Evolutionary conservation across 2,329 filamentous ascomycete species (phyloP).

Genomic region (Venturia pyrina): DNA sequence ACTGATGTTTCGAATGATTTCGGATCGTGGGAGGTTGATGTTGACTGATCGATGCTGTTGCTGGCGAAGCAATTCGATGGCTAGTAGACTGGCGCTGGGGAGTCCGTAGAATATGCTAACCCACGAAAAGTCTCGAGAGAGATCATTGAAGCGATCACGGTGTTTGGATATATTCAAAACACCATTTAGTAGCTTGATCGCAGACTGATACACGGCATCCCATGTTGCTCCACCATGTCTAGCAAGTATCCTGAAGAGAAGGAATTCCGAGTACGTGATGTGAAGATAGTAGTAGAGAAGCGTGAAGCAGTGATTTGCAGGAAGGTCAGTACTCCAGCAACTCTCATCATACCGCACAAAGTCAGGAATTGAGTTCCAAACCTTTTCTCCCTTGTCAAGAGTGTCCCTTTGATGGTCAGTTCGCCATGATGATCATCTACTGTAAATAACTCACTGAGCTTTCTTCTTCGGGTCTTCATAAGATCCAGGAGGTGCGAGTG

Average conservation of each 20-base stretch:
- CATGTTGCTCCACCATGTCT: conserved; percentile 6
- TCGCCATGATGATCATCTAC: background rate
- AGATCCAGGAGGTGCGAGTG: conserved; percentile 30
- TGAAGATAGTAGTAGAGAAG: conserved; percentile 10
- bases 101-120: conserved; percentile 24
- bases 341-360: conserved; percentile 10
- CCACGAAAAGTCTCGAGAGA: conserved; percentile 32
- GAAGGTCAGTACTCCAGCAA: conserved; percentile 4
- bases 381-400: background rate
- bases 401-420: background rate
- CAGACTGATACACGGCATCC: conserved; percentile 6
- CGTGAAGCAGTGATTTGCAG: conserved; percentile 8
- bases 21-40: conserved; percentile 27
- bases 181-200: conserved; percentile 25
- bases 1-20: conserved; percentile 35
- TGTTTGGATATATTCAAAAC: conserved; percentile 28
- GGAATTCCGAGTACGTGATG: conserved; percentile 3
- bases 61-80: conserved; percentile 34
- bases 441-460: background rate
- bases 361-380: conserved; percentile 1
- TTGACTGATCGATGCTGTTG: conserved; percentile 21
- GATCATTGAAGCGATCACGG: conserved; percentile 31
- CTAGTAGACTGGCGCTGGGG: conserved; percentile 32
- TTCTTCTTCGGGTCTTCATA: background rate
- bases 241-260: conserved; percentile 10